Base-by-base conservation (phyloP, 2,329 filamentous ascomycete species). In the Hypoxylon sp. region DNA sequence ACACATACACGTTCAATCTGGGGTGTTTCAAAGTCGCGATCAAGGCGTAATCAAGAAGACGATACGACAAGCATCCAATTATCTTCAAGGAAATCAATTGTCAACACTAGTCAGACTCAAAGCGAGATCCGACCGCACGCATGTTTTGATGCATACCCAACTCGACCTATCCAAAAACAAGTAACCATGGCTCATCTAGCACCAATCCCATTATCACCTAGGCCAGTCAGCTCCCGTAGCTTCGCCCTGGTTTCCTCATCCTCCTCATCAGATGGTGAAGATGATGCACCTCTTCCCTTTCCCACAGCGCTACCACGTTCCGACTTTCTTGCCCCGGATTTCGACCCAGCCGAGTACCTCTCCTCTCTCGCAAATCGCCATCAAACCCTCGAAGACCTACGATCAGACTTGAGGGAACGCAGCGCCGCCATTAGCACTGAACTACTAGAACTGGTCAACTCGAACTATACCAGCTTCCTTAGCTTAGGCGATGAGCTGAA, bases 301-400 rank as follows among this genome's bases (percentile, higher is more conserved):
- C 94, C 94, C 1, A 81, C 86, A 27, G 91, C 92, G 3, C 84
- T 99, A 11, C 83, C 90, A 1, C 89, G 94, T 50, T 77, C 80
- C 51, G 90, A 94, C 67, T 99, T 99, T 73, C 82, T 96, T 5
- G 75, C 82, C 2, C 80, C 84, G 3, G 72, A 84, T 60, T 99
- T 99, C 71, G 84, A 90, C 56, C 87, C 95, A 0, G 83, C 89
- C 2, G 76, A 77, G 2, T 99, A 97, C 70, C 87, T 99, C 35
- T 91, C 72, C 5, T 87, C 89, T 1, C 80, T 96, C 1, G 84
- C 86, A 13, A 86, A 94, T 67, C 88, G 94, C 1, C 94, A 99
- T 71, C 94, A 99, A 71, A 97, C 93, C 0, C 89, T 99, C 36
- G 92, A 96, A 69, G 94, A 99, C 70, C 78, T 99, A 21, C 90